Conservation (phyloP, 495 filamentous ascomycete species). For the Pseudevernia furfuracea region DNA sequence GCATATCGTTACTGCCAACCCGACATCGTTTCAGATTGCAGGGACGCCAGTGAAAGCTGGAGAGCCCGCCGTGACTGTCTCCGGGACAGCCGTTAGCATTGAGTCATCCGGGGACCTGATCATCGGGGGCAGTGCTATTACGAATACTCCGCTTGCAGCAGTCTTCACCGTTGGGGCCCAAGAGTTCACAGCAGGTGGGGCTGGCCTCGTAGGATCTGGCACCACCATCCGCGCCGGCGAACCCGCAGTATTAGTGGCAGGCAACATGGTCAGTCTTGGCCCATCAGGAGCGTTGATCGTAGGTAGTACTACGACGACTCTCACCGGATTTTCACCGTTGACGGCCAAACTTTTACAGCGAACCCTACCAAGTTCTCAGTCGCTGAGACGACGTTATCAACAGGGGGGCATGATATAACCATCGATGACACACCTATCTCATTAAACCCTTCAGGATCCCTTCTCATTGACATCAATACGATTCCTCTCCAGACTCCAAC, state of each 20-base stretch:
- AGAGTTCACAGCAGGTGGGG: not conserved
- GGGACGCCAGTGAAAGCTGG: not conserved
- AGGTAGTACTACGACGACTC: not conserved
- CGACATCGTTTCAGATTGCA: constrained; percentile 2
- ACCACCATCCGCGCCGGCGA: not conserved
- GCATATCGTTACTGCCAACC: constrained; percentile 1
- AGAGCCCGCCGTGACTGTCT: constrained; percentile 3
- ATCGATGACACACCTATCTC: not conserved
- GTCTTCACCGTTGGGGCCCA: not conserved
- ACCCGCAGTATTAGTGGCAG: not conserved
- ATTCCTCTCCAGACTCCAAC: not conserved
- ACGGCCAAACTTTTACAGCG: not conserved
- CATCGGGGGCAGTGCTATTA: not conserved
- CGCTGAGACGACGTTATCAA: not conserved
- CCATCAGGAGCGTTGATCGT: constrained; percentile 1
- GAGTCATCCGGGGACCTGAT: not conserved
- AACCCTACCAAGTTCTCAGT: not conserved
- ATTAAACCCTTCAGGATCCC: not conserved
- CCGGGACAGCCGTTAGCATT: not conserved
- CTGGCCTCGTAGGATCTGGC: not conserved
- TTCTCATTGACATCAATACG: not conserved
- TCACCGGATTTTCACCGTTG: not conserved
- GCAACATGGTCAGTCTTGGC: not conserved
- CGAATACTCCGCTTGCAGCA: not conserved
- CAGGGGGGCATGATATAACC: not conserved